Evolutionary conservation across 768 basidiomycete genomes (phyloP), one percentile per base, ranked within the genome.

Genomic region (Dendrothele bispora): DNA sequence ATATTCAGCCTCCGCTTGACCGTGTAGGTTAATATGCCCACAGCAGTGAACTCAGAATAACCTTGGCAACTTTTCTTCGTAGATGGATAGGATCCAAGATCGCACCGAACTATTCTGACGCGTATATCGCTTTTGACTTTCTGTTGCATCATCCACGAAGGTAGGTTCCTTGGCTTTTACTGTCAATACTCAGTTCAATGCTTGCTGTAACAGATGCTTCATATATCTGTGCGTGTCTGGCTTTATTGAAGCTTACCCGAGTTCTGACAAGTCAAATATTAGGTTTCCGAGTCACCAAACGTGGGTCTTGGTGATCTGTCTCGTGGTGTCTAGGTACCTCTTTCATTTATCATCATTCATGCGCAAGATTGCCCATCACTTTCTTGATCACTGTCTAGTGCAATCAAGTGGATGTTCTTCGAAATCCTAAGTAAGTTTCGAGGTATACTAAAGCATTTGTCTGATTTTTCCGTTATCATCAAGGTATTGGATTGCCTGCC

Each of bases 111-210:
- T 58, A 63, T 0, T 81, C 84, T 0, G 71, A 76, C 0, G 52
- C 69, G 0, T 62, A 77, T 27, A 73, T 80, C 39, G 81, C 82
- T 0, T 64, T 89, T 4, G 78, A 81, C 14, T 92, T 91, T 62
- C 69, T 92, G 8, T 77, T 92, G 5, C 80, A 88, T 50, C 89
- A 91, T 64, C 88, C 89, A 2, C 74, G 89, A 37, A 76, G 84
- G 74, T 84, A 55, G 14, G 65, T 47, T 1, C 6, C 4, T 20
- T 21, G 25, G n/a, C 18, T 30, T 7, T n/a, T n/a, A n/a, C n/a
- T n/a, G n/a, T n/a, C n/a, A n/a, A n/a, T n/a, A n/a, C n/a, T n/a
- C n/a, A n/a, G n/a, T n/a, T n/a, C n/a, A n/a, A n/a, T n/a, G n/a
- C n/a, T n/a, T n/a, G n/a, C n/a, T n/a, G 32, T 39, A 17, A 22